A percentile compares a stretch with the other conserved stretches of the same genome.
These are phyloP conservation scores for Neoboletus subvelutipes DNA, from an alignment of 768 basidiomycete genomes.

Conservation along the genomic window DNA sequence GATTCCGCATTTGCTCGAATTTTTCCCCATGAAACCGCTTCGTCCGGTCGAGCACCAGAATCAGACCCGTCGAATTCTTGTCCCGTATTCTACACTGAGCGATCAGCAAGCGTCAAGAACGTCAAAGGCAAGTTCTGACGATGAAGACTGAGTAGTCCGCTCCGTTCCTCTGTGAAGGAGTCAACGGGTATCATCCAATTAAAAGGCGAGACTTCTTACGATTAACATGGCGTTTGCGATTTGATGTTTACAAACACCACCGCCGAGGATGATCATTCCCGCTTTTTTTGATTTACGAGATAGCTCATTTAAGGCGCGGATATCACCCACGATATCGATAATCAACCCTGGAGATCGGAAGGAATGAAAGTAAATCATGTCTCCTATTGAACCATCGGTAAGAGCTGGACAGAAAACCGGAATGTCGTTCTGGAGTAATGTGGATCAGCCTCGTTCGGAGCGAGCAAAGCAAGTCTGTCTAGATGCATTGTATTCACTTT, in stretches of 20 bases:
- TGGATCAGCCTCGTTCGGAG: constrained; percentile 25
- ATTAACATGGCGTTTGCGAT: constrained; percentile 99
- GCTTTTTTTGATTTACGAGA: constrained; percentile 87
- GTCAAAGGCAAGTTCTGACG: constrained; percentile 41
- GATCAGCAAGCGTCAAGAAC: not conserved
- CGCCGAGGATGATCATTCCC: constrained; percentile 97
- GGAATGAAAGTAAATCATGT: constrained; percentile 99
- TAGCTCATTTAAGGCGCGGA: constrained; percentile 87
- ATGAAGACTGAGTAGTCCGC: constrained; percentile 98
- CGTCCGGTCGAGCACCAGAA: constrained; percentile 94
- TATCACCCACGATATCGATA: constrained; percentile 94
- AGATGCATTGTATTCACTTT: constrained; percentile 65
- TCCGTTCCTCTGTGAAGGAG: constrained; percentile 75
- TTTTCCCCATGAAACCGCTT: constrained; percentile 99
- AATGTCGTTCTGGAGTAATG: constrained; percentile 78
- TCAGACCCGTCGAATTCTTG: constrained; percentile 99
- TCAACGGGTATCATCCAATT: constrained; percentile 1
- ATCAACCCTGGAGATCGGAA: constrained; percentile 83
- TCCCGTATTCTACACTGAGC: constrained; percentile 75
- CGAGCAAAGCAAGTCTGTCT: constrained; percentile 9
- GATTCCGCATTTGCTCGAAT: constrained; percentile 83
- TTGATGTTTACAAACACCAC: constrained; percentile 98
- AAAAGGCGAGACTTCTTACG: constrained; percentile 44
- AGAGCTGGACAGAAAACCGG: constrained; percentile 98
- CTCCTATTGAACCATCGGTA: constrained; percentile 96